phyloP scores from a whole-genome alignment of 2,329 filamentous ascomycete genomes.

The Ophiostoma pallidulum region DNA sequence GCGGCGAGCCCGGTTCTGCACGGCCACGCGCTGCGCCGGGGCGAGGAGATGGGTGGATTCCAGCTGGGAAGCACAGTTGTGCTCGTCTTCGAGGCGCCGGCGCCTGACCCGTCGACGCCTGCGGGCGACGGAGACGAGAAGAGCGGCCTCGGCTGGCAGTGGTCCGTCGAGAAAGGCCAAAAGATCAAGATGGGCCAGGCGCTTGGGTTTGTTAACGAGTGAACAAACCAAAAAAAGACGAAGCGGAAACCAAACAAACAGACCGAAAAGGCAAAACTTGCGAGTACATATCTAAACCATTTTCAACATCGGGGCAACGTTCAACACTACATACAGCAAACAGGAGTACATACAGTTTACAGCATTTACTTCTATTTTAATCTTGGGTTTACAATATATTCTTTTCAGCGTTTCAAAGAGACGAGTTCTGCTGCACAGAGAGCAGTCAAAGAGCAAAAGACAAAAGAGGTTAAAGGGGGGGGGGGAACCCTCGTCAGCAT shows the following conservation, averaged over 20 bases:
- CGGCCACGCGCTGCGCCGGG: constrained; percentile 73
- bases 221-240: constrained; percentile 8
- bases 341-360: not conserved
- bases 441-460: too few species aligned
- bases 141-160: constrained; percentile 64
- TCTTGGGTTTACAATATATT: too few species aligned
- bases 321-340: constrained; percentile 11
- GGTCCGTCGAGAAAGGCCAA: constrained; percentile 80
- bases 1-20: constrained; percentile 66
- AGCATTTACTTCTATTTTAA: too few species aligned
- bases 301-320: not conserved
- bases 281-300: constrained; percentile 5
- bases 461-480: too few species aligned
- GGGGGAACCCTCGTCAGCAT: too few species aligned
- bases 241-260: too few species aligned
- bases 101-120: constrained; percentile 18
- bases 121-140: constrained; percentile 41
- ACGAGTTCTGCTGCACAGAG: too few species aligned
- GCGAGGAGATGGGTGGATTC: constrained; percentile 98
- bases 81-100: constrained; percentile 88
- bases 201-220: constrained; percentile 60
- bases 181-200: constrained; percentile 82
- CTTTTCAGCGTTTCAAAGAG: too few species aligned
- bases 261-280: too few species aligned
- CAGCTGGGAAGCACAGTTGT: constrained; percentile 92